A percentile compares a stretch with the other conserved stretches of the same genome.
Evolutionary conservation across 305 asterid species (phyloP).

Genomic region (Plantago lanceolata): DNA sequence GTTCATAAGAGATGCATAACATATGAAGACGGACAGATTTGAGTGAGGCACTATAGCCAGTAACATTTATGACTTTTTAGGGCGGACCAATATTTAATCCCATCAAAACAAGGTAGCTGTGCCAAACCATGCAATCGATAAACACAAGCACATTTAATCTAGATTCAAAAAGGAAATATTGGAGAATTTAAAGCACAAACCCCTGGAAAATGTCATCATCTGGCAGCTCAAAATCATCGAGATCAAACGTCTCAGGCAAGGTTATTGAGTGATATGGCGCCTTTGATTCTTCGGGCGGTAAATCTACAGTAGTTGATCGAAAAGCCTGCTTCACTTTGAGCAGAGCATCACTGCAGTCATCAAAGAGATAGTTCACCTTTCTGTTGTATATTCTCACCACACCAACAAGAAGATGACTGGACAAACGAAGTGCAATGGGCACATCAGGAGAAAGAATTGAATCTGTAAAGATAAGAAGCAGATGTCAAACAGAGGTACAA

Average conservation of each 20-base stretch:
- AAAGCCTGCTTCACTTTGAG: conserved; percentile 93
- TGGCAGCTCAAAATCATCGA: conserved; percentile 97
- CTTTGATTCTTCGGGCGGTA: conserved; percentile 99
- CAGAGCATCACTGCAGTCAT: conserved; percentile 94
- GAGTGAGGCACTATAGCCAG: conserved; percentile 1
- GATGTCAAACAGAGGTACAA: conserved; percentile 20
- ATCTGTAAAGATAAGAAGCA: conserved; percentile 46
- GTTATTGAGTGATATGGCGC: conserved; percentile 98
- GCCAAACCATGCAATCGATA: neutral
- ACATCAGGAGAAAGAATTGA: conserved; percentile 86
- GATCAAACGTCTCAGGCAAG: conserved; percentile 97
- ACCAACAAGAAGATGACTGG: conserved; percentile 98
- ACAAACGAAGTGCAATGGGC: conserved; percentile 93
- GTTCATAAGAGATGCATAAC: conserved; percentile 1
- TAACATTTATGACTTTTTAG: conserved; percentile 9
- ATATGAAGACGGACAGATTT: neutral
- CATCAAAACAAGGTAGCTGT: neutral
- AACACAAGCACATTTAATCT: neutral
- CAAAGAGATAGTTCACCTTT: conserved; percentile 95
- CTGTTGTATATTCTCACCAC: conserved; percentile 93
- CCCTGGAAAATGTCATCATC: conserved; percentile 84
- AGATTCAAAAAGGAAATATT: neutral
- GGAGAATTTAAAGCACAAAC: conserved; percentile 33
- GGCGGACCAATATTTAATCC: conserved; percentile 10
- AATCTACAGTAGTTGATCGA: conserved; percentile 93